These are phyloP conservation scores for Raphidocelis subcapitata DNA, from an alignment of 139 green algal genomes.

Conservation along the genomic window DNA sequence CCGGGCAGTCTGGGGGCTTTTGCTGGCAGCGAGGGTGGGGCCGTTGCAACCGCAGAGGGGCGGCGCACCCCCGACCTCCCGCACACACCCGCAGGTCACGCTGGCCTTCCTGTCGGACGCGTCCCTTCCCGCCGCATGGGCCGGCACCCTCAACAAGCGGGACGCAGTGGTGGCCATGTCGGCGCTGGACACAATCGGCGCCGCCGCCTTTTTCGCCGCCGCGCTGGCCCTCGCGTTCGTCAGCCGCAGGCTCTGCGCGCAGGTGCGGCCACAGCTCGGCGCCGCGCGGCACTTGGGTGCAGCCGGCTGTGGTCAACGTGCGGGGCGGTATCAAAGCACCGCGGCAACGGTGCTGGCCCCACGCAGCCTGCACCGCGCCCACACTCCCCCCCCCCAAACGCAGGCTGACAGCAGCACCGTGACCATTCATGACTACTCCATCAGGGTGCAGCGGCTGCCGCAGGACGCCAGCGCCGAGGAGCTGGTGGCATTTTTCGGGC, in stretches of 20 bases:
- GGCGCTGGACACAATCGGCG: slow-evolving; percentile 14
- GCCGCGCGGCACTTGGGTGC: no score
- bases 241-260: neutral
- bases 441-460: slow-evolving; percentile 30
- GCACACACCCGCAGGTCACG: no score
- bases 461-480: slow-evolving; percentile 26
- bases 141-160: slow-evolving; percentile 12
- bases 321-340: no score
- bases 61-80: no score
- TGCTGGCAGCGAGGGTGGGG: no score
- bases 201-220: slow-evolving; percentile 17
- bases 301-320: no score
- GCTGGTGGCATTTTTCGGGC: slow-evolving; percentile 28
- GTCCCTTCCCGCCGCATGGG: neutral
- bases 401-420: slow-evolving; percentile 27
- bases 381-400: no score
- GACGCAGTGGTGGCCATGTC: slow-evolving; percentile 18
- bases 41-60: no score
- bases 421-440: slow-evolving; percentile 35
- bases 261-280: no score
- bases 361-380: no score
- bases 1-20: no score
- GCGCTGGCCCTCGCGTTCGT: slow-evolving; percentile 9
- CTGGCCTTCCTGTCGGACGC: neutral
- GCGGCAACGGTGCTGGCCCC: no score